phyloP scores from a whole-genome alignment of 2,329 filamentous ascomycete species.

The Nemania sp. region DNA sequence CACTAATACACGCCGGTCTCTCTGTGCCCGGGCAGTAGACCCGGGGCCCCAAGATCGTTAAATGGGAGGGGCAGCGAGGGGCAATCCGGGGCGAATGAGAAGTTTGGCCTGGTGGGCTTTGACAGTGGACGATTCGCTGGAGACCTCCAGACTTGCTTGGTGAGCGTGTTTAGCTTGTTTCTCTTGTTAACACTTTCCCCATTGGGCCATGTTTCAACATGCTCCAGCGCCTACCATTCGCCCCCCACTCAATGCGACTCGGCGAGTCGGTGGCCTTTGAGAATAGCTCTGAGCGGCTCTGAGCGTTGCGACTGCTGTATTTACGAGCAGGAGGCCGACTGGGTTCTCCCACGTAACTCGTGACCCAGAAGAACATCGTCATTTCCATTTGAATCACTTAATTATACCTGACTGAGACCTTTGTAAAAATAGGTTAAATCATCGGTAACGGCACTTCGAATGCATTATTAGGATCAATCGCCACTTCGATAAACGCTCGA shows the following conservation, averaged over 20 bases:
- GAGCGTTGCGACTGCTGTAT: neutral
- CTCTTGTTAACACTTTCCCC: slow-evolving; percentile 12
- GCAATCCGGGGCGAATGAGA: slow-evolving; percentile 4
- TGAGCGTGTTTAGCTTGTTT: slow-evolving; percentile 3
- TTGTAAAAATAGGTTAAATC: neutral
- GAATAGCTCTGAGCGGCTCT: no score
- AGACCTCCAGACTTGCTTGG: slow-evolving; percentile 3
- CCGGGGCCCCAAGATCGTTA: slow-evolving; percentile 3
- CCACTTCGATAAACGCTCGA: slow-evolving; percentile 2
- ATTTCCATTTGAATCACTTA: neutral
- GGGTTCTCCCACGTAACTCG: no score
- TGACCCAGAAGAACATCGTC: no score
- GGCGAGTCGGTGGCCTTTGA: no score
- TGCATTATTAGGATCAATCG: slow-evolving; percentile 10
- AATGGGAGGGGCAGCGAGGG: slow-evolving; percentile 20
- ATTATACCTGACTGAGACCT: neutral
- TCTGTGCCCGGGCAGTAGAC: no score
- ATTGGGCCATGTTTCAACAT: slow-evolving; percentile 19
- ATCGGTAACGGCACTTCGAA: neutral
- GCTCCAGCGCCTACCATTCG: slow-evolving; percentile 16
- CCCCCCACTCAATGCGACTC: neutral
- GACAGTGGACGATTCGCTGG: slow-evolving; percentile 13
- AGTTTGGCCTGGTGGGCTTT: slow-evolving; percentile 19
- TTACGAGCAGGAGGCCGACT: neutral
- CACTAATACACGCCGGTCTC: no score